Conservation (phyloP, 306 rosid genomes). For the Cucumis sativus region Cucumber_9930_V3 NC_026655.2:10997001-10997500, state of each 20-base stretch:
- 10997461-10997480: too few relatives aligned
- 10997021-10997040: background rate
- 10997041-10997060: background rate
- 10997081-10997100: background rate
- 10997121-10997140: background rate
- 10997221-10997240: background rate
- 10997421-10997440: too few relatives aligned
- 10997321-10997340: background rate
- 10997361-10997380: background rate
- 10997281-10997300: background rate
- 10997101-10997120: background rate
- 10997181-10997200: background rate
- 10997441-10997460: too few relatives aligned
- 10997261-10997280: background rate
- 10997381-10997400: too few relatives aligned
- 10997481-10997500: too few relatives aligned
- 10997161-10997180: background rate
- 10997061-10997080: background rate
- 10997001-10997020: background rate
- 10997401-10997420: too few relatives aligned
- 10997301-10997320: background rate
- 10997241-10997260: background rate
- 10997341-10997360: background rate
- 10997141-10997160: background rate
- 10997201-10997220: background rate